phyloP scores from a whole-genome alignment of 192 early-diverging fungal genomes.

The Backusella macrospora region DNA sequence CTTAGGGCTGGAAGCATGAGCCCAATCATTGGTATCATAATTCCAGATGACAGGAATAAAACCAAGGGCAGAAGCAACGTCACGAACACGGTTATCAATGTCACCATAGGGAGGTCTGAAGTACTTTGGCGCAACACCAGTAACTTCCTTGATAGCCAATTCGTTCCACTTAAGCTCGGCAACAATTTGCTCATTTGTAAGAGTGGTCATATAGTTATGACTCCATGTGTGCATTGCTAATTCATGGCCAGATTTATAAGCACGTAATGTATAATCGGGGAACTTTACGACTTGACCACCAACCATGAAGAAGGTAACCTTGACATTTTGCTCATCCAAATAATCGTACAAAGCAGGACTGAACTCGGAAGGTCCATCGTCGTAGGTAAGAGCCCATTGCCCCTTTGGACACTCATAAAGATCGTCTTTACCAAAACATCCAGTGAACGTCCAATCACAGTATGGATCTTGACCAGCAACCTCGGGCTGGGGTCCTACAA shows the following conservation, averaged over 20 bases:
- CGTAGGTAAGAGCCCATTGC: slow-evolving; percentile 52
- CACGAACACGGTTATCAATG: slow-evolving; percentile 66
- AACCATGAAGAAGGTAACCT: slow-evolving; percentile 54
- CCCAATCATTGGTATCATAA: slow-evolving; percentile 58
- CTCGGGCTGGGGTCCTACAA: slow-evolving; percentile 23
- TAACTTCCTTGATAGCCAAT: slow-evolving; percentile 49
- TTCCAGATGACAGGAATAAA: slow-evolving; percentile 55
- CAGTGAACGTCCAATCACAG: slow-evolving; percentile 55
- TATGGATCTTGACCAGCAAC: slow-evolving; percentile 35
- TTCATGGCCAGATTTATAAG: slow-evolving; percentile 44
- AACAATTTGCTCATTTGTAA: slow-evolving; percentile 66
- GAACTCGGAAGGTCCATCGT: slow-evolving; percentile 52
- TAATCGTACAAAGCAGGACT: slow-evolving; percentile 47
- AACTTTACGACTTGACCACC: slow-evolving; percentile 51
- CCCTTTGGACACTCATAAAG: slow-evolving; percentile 52
- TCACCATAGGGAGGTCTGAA: slow-evolving; percentile 72
- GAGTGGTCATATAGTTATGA: slow-evolving; percentile 52
- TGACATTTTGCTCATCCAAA: slow-evolving; percentile 38
- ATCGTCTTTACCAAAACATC: slow-evolving; percentile 49
- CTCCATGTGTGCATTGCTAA: slow-evolving; percentile 66
- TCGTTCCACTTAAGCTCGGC: slow-evolving; percentile 64
- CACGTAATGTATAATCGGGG: slow-evolving; percentile 44
- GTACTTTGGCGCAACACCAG: slow-evolving; percentile 56
- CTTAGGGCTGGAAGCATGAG: not conserved
- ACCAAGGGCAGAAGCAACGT: slow-evolving; percentile 53